Base-by-base conservation (phyloP, 768 basidiomycete species). In the Agaricus sinodeliciosus region DNA sequence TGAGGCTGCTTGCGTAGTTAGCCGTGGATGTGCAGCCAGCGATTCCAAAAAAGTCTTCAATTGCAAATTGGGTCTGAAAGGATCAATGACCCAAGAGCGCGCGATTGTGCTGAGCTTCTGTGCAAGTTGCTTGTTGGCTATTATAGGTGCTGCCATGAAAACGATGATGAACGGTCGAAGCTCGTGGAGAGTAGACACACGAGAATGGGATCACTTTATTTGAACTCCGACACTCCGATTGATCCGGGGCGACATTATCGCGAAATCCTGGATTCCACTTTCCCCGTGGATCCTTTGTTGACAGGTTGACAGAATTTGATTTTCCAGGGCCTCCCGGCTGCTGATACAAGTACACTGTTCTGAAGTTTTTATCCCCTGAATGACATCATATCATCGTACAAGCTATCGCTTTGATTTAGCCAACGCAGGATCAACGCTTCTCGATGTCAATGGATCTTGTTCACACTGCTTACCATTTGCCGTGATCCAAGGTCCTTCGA, bases 1-100 rank as follows among this genome's bases (percentile, higher is more conserved):
- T 3, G 74, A 69, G 2, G 88, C 85, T 0, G 84, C 81, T 43
- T 71, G 66, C 1, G 74, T 69, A 4, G 85, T 84, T 18, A 91
- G 74, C 41, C 74, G 80, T 3, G 87, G 89, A 60, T 90, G 88
- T 0, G 74, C 69, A 0, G 86, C 73, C 53, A 90, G 73, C 0
- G 85, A 81, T 26, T 73, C 66, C 35, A 90, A 72, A 58, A 90
- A 82, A 1, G 65, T 76, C 57, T 77, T 79, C 28, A 90, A 74
- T 68, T 91, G 89, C 7, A 90, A 62, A 56, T 87, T 84, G 1
- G 87, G 87, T 2, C 89, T 77, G 63, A 91, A 86, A 0, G 86
- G 86, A 59, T 92, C 89, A 11, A 67, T 68, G 13, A 79, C 76
- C 86, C 89, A 92, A 36, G 74, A 64, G 40, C 76, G 67, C 0